Percentiles rank a stretch among this genome's conserved stretches.
Evolutionary conservation across 2,329 filamentous ascomycete species (phyloP).

Genomic region (Sporothrix globosa): DNA sequence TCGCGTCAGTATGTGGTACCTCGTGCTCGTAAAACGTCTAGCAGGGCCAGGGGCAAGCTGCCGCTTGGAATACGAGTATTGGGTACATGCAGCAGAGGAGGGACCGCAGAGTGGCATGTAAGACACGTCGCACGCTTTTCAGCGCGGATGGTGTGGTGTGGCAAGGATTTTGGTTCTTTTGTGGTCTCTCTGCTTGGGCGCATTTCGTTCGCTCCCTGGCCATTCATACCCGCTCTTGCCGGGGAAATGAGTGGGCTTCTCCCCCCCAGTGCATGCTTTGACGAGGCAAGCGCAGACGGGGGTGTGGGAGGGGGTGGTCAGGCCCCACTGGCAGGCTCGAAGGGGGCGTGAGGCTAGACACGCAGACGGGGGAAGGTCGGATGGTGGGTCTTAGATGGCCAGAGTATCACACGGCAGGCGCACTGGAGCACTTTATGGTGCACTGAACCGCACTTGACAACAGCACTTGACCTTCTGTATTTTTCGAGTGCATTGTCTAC

Average conservation of each 20-base stretch:
- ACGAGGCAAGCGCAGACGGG: conserved; percentile 35
- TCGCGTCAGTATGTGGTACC: conserved; percentile 10
- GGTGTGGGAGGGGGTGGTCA: conserved; percentile 17
- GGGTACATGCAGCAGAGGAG: conserved; percentile 6
- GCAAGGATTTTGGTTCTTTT: neutral
- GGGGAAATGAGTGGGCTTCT: conserved; percentile 31
- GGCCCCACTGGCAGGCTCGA: neutral
- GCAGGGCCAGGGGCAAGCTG: no score
- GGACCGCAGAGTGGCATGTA: neutral
- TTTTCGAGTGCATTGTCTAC: neutral
- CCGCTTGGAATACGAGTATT: neutral
- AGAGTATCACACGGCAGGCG: conserved; percentile 9
- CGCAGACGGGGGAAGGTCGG: conserved; percentile 12
- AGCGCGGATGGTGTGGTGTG: conserved; percentile 8
- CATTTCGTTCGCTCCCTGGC: conserved; percentile 21
- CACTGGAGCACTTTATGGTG: neutral
- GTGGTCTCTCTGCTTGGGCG: conserved; percentile 16
- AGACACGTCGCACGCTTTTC: conserved; percentile 22
- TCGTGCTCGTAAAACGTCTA: neutral
- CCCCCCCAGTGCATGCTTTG: conserved; percentile 31
- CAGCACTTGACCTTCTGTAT: conserved; percentile 1
- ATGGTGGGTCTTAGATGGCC: neutral
- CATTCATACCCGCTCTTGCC: conserved; percentile 30
- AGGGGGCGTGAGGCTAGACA: conserved; percentile 10
- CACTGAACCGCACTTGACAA: conserved; percentile 1